phyloP scores from a whole-genome alignment of 2,329 filamentous ascomycete genomes.

The Penicillium sclerotiorum region DNA sequence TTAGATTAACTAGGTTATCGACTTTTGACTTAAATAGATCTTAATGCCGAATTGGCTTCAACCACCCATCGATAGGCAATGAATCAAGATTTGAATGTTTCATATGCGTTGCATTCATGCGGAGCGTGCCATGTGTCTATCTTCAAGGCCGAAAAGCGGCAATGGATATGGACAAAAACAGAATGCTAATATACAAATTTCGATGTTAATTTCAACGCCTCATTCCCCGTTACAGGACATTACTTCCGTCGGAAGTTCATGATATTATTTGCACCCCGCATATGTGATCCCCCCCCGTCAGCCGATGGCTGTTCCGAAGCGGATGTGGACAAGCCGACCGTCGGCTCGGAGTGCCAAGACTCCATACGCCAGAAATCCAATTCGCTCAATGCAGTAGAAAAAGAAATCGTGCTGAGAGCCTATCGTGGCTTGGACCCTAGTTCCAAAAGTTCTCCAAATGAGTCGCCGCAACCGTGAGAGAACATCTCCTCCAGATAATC shows the following conservation, averaged over 20 bases:
- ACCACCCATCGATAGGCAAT: too few species aligned
- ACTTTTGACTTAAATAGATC: too few species aligned
- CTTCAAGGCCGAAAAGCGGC: too few species aligned
- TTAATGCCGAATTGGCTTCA: too few species aligned
- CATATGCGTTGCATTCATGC: too few species aligned
- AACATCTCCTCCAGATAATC: slow-evolving; percentile 28
- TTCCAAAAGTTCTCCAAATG: slow-evolving; percentile 20
- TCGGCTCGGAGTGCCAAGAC: neutral
- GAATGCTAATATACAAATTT: neutral
- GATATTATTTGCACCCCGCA: neutral
- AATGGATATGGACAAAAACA: neutral
- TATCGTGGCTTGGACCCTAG: slow-evolving; percentile 2
- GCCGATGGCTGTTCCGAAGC: neutral
- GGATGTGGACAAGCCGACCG: neutral
- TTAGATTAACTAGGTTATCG: too few species aligned
- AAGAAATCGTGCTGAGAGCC: too few species aligned
- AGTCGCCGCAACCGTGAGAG: slow-evolving; percentile 18
- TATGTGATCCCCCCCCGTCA: neutral
- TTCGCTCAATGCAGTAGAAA: neutral
- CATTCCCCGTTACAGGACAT: neutral
- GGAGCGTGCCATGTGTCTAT: too few species aligned
- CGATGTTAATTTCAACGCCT: neutral
- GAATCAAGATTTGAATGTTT: too few species aligned
- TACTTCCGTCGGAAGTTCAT: neutral
- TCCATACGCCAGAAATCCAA: neutral